A percentile compares a stretch with the other conserved stretches of the same genome.
phyloP scores from a whole-genome alignment of 2,329 filamentous ascomycete genomes.

The Lecanicillium sp. region DNA sequence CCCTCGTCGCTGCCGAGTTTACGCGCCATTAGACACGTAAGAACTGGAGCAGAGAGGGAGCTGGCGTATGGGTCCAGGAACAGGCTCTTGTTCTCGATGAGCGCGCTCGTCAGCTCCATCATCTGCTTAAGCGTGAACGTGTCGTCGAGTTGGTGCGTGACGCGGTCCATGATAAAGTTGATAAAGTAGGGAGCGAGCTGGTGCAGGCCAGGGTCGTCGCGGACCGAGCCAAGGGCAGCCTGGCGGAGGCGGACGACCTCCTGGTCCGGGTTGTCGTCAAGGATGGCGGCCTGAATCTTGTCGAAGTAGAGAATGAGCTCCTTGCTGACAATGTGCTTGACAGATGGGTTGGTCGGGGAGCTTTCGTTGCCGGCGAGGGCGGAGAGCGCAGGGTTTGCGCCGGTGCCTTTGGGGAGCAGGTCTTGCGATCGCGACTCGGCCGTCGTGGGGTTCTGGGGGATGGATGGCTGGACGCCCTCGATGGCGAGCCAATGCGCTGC shows the following conservation, averaged over 20 bases:
- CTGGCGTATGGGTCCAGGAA: slow-evolving; percentile 60
- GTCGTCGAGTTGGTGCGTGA: slow-evolving; percentile 89
- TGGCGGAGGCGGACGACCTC: slow-evolving; percentile 65
- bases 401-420: slow-evolving; percentile 81
- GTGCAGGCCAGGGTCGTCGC: slow-evolving; percentile 86
- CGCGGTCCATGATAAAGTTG: slow-evolving; percentile 91
- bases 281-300: slow-evolving; percentile 81
- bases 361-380: slow-evolving; percentile 82
- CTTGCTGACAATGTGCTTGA: slow-evolving; percentile 94
- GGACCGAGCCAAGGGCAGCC: slow-evolving; percentile 78
- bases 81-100: slow-evolving; percentile 77
- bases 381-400: slow-evolving; percentile 74
- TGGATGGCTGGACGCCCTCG: slow-evolving; percentile 93
- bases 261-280: slow-evolving; percentile 83
- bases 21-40: slow-evolving; percentile 80
- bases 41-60: slow-evolving; percentile 72
- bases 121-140: slow-evolving; percentile 84
- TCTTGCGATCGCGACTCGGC: slow-evolving; percentile 79
- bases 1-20: slow-evolving; percentile 61
- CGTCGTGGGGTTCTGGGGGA: slow-evolving; percentile 90
- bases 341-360: slow-evolving; percentile 76
- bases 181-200: slow-evolving; percentile 96
- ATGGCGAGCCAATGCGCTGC: slow-evolving; percentile 94
- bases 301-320: slow-evolving; percentile 96
- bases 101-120: slow-evolving; percentile 80